These are phyloP conservation scores for Pichia exigua DNA, from an alignment of 805 yeast species.

Conservation along the genomic window DNA sequence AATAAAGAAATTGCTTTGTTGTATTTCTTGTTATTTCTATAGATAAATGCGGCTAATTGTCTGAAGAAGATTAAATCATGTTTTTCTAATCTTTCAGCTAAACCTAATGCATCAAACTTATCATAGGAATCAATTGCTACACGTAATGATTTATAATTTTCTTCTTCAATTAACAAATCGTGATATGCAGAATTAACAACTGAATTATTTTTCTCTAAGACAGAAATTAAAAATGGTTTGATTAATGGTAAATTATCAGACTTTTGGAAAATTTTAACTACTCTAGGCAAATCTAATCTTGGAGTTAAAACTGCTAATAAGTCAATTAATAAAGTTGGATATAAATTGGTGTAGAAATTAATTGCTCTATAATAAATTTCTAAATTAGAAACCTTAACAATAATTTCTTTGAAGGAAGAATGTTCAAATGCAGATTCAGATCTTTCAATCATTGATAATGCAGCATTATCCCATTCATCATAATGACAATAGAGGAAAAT, in stretches of 20 bases:
- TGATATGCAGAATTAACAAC: slow-evolving; percentile 94
- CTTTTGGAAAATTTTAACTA: slow-evolving; percentile 87
- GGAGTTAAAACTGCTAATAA: slow-evolving; percentile 77
- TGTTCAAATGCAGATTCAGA: slow-evolving; percentile 92
- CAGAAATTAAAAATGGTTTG: slow-evolving; percentile 89
- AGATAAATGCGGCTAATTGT: slow-evolving; percentile 90
- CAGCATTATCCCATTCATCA: slow-evolving; percentile 99
- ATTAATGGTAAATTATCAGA: slow-evolving; percentile 94
- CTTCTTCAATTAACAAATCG: slow-evolving; percentile 91
- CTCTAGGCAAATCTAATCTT: slow-evolving; percentile 89
- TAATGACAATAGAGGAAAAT: slow-evolving; percentile 95
- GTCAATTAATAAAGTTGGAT: slow-evolving; percentile 85
- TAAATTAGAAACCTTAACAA: slow-evolving; percentile 90
- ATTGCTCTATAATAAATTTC: slow-evolving; percentile 97
- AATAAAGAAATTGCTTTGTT: slow-evolving; percentile 78
- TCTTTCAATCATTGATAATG: slow-evolving; percentile 91
- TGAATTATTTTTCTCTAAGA: slow-evolving; percentile 81
- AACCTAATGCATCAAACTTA: slow-evolving; percentile 84
- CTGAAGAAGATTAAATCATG: slow-evolving; percentile 89
- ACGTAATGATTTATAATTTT: slow-evolving; percentile 84
- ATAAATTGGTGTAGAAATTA: slow-evolving; percentile 86
- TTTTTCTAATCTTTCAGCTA: slow-evolving; percentile 88
- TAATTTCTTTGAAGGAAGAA: slow-evolving; percentile 84
- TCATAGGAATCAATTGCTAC: slow-evolving; percentile 84
- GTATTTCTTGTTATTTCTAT: slow-evolving; percentile 92